A percentile compares a stretch with the other conserved stretches of the same genome.
Evolutionary conservation across 176 grass and related monocot genomes (phyloP).

Genomic region (Bolboschoenus planiculmis): DNA sequence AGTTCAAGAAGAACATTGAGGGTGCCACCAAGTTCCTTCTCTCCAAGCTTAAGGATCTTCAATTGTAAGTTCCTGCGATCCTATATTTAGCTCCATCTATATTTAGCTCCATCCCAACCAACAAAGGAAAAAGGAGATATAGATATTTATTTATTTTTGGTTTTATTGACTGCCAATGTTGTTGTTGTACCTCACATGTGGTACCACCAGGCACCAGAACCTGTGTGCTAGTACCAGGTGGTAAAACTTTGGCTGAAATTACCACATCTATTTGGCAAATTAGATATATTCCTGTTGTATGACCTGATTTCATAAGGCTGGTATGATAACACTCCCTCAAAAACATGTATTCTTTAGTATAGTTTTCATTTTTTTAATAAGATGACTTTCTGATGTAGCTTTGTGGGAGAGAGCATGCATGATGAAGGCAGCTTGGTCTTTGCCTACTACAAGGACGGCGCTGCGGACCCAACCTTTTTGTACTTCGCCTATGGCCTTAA

Average conservation of each 20-base stretch:
- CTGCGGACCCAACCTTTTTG: conserved; percentile 64
- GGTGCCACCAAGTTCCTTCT: conserved; percentile 72
- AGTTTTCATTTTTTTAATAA: conserved; percentile 15
- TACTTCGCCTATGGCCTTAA: conserved; percentile 66
- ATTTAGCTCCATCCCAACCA: not conserved
- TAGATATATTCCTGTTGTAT: not conserved
- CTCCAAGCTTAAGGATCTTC: conserved; percentile 73
- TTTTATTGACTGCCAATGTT: not conserved
- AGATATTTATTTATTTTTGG: not conserved
- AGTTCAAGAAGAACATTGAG: conserved; percentile 73
- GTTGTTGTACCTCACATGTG: not conserved
- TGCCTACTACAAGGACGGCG: conserved; percentile 84
- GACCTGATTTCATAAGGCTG: not conserved
- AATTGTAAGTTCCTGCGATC: conserved; percentile 54
- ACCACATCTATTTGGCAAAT: not conserved
- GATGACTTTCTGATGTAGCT: conserved; percentile 45
- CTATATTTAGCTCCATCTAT: not conserved
- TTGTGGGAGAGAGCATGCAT: conserved; percentile 94
- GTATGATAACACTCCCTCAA: not conserved
- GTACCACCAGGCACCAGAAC: not conserved
- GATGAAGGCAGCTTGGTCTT: conserved; percentile 60
- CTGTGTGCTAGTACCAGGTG: not conserved
- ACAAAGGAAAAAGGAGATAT: not conserved
- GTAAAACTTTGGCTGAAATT: not conserved
- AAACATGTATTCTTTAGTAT: not conserved